Base-by-base conservation (phyloP, 2,329 filamentous ascomycete genomes). In the Lachnellula hyalina region DNA sequence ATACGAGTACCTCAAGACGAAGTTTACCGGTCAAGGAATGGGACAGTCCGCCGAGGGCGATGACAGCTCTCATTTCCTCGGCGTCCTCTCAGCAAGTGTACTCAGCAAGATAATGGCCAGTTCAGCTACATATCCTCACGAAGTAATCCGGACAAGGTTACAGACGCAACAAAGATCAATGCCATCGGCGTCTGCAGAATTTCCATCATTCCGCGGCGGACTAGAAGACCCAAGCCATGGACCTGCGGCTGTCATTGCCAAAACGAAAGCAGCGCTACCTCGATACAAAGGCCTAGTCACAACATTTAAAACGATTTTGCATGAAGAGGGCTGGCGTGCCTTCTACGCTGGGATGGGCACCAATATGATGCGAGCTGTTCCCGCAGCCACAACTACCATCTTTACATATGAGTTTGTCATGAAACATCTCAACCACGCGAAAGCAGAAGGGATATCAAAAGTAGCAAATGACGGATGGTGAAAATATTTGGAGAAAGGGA, bases 301-400 rank as follows among this genome's bases (percentile, higher is more conserved):
- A 68, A 96, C 93, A 0, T 93, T 87, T 71, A 83, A 85, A 59
- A 92, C 86, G 2, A 97, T 99, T 58, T 75, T 96, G 38, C 77
- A 76, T 35, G 94, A 99, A 71, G 94, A 99, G 72, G 94, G 94
- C 6, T 96, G 93, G 92, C 81, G 88, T 59, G 93, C 93, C 3
- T 97, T 99, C 66, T 99, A 99, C 70, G 93, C 92, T 23, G 94
- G 94, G 36, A 90, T 99, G 78, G 94, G 94, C 38, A 96, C 93
- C 48, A 99, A 99, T 73, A 89, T 99, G 84, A 90, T 97, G 78
- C 83, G 94, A 54, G 94, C 94, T 7, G 87, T 99, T 12, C 94
- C 94, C 34, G 91, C 94, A 21, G 93, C 94, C 19, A 96, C 96
- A 67, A 96, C 96, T 25, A 99, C 94, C 3, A 95, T 99, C 87